These are phyloP conservation scores for Oryza nivara DNA, from an alignment of 176 grass and related monocot genomes.

Conservation along the genomic window DNA sequence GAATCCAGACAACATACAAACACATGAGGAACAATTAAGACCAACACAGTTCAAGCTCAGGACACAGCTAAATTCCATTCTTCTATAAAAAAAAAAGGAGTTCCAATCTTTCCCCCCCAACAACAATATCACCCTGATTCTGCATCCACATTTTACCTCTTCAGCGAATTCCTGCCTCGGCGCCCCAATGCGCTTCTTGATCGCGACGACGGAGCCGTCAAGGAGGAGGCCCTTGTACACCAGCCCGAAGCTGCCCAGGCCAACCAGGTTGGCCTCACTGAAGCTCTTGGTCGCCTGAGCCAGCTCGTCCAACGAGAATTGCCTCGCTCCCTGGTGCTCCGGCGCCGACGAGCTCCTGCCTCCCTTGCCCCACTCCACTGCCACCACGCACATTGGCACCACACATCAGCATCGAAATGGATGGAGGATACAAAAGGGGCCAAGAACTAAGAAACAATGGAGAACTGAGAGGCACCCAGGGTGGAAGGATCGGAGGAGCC, in stretches of 20 bases:
- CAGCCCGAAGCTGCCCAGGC: conserved; percentile 75
- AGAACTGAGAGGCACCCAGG: conserved; percentile 60
- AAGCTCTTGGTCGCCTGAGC: conserved; percentile 85
- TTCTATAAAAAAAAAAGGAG: not conserved
- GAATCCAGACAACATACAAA: not conserved
- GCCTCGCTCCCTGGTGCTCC: conserved; percentile 52
- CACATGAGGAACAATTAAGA: not conserved
- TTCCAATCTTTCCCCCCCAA: not conserved
- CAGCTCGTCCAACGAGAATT: conserved; percentile 79
- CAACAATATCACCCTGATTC: not conserved
- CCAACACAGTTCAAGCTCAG: conserved; percentile 21
- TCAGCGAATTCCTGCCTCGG: conserved; percentile 66
- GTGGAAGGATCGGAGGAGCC: conserved; percentile 91
- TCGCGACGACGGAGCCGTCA: conserved; percentile 82
- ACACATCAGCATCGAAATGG: not conserved
- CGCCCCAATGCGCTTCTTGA: conserved; percentile 66
- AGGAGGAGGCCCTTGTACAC: conserved; percentile 97
- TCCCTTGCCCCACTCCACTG: conserved; percentile 87
- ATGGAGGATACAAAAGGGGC: conserved; percentile 8
- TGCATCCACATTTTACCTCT: conserved; percentile 66
- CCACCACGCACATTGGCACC: conserved; percentile 5
- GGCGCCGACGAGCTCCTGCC: conserved; percentile 52
- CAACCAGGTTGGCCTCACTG: conserved; percentile 70
- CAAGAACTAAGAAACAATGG: no score
- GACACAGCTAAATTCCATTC: not conserved